A percentile compares a stretch with the other conserved stretches of the same genome.
These are phyloP conservation scores for Gynochthodes officinalis DNA, from an alignment of 257 asterid genomes.

Conservation along the genomic window DNA sequence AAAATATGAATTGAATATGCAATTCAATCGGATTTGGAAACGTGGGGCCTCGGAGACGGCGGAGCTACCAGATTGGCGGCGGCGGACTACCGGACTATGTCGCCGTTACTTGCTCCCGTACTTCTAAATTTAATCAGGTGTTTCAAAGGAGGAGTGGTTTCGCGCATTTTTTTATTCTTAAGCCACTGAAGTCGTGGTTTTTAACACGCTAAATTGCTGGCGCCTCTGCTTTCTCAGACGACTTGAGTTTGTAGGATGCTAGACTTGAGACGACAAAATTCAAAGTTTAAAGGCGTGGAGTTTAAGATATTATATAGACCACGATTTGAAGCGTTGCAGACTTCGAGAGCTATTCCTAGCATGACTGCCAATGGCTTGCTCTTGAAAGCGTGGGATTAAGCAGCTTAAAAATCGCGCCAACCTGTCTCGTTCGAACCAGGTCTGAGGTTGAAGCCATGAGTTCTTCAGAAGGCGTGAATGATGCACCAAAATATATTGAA, in stretches of 20 bases:
- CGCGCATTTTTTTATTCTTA: too few relatives aligned
- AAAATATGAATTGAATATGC: conserved; percentile 25
- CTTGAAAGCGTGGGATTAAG: too few relatives aligned
- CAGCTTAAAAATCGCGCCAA: too few relatives aligned
- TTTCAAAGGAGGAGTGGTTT: neutral
- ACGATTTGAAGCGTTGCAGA: neutral
- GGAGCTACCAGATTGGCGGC: too few relatives aligned
- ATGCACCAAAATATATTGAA: too few relatives aligned
- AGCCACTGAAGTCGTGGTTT: neutral
- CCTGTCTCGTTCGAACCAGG: too few relatives aligned
- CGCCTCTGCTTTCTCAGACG: neutral
- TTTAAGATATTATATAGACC: neutral
- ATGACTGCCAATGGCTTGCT: too few relatives aligned
- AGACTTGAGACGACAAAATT: neutral
- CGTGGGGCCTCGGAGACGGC: conserved; percentile 22
- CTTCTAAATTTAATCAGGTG: neutral
- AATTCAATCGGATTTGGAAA: conserved; percentile 51
- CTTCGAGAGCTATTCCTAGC: too few relatives aligned
- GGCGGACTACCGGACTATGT: conserved; percentile 8
- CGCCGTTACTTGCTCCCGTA: neutral
- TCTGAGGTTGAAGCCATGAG: too few relatives aligned
- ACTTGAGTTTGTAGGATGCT: too few relatives aligned
- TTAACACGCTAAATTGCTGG: neutral
- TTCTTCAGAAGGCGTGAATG: too few relatives aligned
- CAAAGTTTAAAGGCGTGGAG: neutral